Base-by-base conservation (phyloP, 2,329 filamentous ascomycete genomes). In the Rhytidhysteron rufulum region DNA sequence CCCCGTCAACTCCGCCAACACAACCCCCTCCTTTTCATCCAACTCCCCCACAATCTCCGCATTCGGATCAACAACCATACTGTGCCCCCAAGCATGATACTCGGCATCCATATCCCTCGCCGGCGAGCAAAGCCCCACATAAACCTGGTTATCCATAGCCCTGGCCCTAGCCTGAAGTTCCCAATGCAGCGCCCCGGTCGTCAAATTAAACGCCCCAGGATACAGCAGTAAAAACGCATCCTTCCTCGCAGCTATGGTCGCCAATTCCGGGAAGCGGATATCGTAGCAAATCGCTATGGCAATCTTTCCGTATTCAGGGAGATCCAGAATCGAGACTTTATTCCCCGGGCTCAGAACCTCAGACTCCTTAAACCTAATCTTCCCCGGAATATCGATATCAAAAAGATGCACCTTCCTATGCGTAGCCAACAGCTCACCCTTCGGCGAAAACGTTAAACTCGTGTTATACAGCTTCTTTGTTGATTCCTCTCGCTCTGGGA, bases 281-380 rank as follows among this genome's bases (percentile, higher is more conserved):
- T 98, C 93, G 70, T 98, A 98, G 77, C 93, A 98, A 62, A 98
- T 97, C 22, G 87, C 90, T 4, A 98, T 72, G 4, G 80, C 89
- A 47, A 98, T 79, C 63, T 80, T 85, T 44, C 93, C 93, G 65
- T 95, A 95, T 50, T 86, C 88, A 3, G 90, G 88, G 21, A 96
- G 72, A 50, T 95, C 86, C 19, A 97, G 75, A 3, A 97, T 68
- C 0, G 91, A 95, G 44, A 96, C 70, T 60, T 87, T 83, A 69
- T 91, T 85, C 0, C 93, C 93, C 0, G 91, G 83, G 17, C 80
- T 85, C 24, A 98, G 77, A 29, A 96, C 88, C 47, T 96, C 90
- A 39, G 84, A 89, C 69, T 98, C 93, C 48, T 79, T 80, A 70
- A 98, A 98, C 10, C 72, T 84, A 65, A 98, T 95, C 71, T 90